Evolutionary conservation across 345 rosid genomes (phyloP), one percentile per base, ranked within the genome.

Genomic region (Citrus sinensis): DNA sequence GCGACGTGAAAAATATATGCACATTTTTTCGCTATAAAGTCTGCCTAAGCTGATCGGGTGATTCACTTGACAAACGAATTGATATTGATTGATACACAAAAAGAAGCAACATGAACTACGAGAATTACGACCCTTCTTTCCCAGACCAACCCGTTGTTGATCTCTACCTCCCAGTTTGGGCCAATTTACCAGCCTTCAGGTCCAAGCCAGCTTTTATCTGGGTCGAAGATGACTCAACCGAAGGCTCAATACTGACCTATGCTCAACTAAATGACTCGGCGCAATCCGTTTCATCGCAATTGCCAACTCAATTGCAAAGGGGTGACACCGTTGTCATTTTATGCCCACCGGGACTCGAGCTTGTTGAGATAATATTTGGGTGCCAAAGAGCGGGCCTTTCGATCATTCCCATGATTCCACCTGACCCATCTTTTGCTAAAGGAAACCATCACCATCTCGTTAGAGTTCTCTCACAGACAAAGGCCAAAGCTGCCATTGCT

Each of bases 61-160:
- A 25, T 32, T 30, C 13, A n/a, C 42, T 10, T 8, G n/a, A 4
- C 49, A 59, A 39, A 10, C 3, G 51, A 42, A 42, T 2, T 42
- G 13, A 11, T 10, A 11, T 10, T 42, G 51, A 42, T 42, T 16
- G 14, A 16, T n/a, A 29, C 55, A 6, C 16, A 35, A 4, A 17
- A n/a, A 35, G 17, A 20, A 51, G 51, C 67, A 34, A 2, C 61
- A 90, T 87, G 89, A 84, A 79, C 82, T 76, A 62, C 58, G 90
- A 89, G 81, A 89, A 90, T 59, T 90, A 89, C 42, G 94, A 85
- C 54, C 89, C 82, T 61, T 78, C 79, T 54, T 89, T 88, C 76
- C 91, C 94, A 3, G 92, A 89, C 85, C 91, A 89, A 35, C 90
- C 88, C 2, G 89, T 89, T 32, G 89, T 86, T 13, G 91, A 88